These are phyloP conservation scores for Trichopus zeylanicus DNA, from an alignment of 116 monocot species.

Conservation along the genomic window DNA sequence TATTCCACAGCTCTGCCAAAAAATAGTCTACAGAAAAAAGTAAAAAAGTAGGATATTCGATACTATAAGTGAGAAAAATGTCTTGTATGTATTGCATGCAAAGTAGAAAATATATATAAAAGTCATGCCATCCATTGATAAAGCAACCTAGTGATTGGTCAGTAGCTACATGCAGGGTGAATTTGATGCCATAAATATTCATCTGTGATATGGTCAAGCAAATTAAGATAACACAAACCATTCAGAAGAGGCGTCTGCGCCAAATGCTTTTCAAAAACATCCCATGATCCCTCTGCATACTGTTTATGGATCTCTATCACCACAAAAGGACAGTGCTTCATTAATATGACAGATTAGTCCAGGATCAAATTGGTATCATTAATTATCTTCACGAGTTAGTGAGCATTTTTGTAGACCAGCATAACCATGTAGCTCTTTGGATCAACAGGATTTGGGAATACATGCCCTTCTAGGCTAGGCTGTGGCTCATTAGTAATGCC, in stretches of 20 bases:
- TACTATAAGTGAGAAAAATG: no score
- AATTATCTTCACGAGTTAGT: constrained; percentile 72
- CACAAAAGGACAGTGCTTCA: background rate
- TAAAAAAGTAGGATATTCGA: no score
- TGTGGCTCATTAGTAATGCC: constrained; percentile 67
- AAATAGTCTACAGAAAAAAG: no score
- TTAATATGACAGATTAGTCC: background rate
- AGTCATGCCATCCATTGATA: no score
- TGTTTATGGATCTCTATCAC: constrained; percentile 74
- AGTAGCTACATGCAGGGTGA: no score
- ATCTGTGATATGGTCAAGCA: no score
- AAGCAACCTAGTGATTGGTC: no score
- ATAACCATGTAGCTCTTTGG: constrained; percentile 96
- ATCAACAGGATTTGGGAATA: constrained; percentile 93
- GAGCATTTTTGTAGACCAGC: constrained; percentile 94
- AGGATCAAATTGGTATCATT: background rate
- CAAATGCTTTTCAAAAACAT: constrained; percentile 57
- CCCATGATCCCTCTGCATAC: constrained; percentile 77
- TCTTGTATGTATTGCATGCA: no score
- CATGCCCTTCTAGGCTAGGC: constrained; percentile 81
- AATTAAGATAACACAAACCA: constrained; percentile 31
- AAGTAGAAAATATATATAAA: no score
- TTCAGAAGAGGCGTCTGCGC: constrained; percentile 68
- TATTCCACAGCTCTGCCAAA: no score
- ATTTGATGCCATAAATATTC: no score